Evolutionary conservation across 2,329 filamentous ascomycete genomes (phyloP), one percentile per base, ranked within the genome.

Genomic region (Eurotiales sp.): DNA sequence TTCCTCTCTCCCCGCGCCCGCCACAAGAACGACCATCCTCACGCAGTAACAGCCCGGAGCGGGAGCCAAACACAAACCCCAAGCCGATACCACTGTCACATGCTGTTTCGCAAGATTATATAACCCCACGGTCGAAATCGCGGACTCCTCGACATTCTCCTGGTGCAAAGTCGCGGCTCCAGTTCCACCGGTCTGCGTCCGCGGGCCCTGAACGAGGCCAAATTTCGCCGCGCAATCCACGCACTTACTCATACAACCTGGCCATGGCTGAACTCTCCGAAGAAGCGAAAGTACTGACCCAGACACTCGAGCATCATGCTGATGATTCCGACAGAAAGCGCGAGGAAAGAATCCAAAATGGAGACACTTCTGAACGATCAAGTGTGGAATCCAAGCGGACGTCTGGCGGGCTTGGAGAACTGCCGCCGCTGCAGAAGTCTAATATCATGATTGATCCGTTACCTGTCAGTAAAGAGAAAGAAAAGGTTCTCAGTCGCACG

Each of bases 381-480:
- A 72, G 69, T 43, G 56, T 66, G 14, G 71, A 74, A 17, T 68
- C 65, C 4, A 68, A 68, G 43, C 65, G 65, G 3, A 59, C 58
- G 15, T 70, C 71, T 5, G 65, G 61, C n/a, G 32, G 46, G 8
- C 60, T 66, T 11, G 66, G 78, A 46, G 76, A 80, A 52, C 67
- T 84, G n/a, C 81, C 81, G 1, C 81, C 81, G 4, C 61, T 84
- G 42, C 80, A 83, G 58, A 82, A 81, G 61, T 80, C 79, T 46
- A 82, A 84, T 57, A 77, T 84, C 43, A 79, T 84, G 72, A 82
- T 84, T 50, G 84, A 85, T 60, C 83, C 84, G 11, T 74, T 86
- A 58, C 81, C 83, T 8, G 80, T 83, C 45, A 86, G 82, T 60
- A 83, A 80, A 61, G 83, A 86, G 67, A 85, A 85, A 64, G 81